These are phyloP conservation scores for Lecanicillium sp. DNA, from an alignment of 2,329 filamentous ascomycete species.

Conservation along the genomic window DNA sequence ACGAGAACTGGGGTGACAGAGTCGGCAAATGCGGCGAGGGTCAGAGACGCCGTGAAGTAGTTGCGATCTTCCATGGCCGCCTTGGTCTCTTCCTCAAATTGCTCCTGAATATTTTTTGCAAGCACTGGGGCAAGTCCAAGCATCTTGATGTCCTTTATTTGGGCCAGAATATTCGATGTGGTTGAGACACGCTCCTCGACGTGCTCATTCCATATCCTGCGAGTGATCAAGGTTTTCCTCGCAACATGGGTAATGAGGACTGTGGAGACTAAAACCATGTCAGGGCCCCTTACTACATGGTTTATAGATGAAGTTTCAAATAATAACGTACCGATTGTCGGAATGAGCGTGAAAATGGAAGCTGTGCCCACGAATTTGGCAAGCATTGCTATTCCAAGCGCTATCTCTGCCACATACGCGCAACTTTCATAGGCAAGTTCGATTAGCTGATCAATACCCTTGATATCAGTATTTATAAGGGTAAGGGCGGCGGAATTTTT, in stretches of 20 bases:
- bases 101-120: not conserved
- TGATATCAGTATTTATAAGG: constrained; percentile 1
- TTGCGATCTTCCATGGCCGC: constrained; percentile 5
- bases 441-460: not conserved
- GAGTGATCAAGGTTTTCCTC: not conserved
- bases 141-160: constrained; percentile 6
- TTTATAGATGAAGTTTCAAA: too few relatives aligned
- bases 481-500: constrained; percentile 1
- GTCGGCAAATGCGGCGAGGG: not conserved
- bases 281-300: too few relatives aligned
- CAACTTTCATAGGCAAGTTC: not conserved
- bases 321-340: not conserved
- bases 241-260: not conserved
- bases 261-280: not conserved
- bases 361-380: not conserved
- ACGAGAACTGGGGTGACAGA: constrained; percentile 3
- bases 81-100: not conserved
- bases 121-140: not conserved
- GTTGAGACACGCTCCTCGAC: not conserved
- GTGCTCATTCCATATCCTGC: constrained; percentile 1
- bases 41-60: not conserved
- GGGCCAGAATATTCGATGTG: constrained; percentile 6
- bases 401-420: not conserved
- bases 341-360: not conserved
- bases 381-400: not conserved